These are phyloP conservation scores for Pelagophyceae sp. DNA, from an alignment of 352 stramenopile species.

Conservation along the genomic window DNA sequence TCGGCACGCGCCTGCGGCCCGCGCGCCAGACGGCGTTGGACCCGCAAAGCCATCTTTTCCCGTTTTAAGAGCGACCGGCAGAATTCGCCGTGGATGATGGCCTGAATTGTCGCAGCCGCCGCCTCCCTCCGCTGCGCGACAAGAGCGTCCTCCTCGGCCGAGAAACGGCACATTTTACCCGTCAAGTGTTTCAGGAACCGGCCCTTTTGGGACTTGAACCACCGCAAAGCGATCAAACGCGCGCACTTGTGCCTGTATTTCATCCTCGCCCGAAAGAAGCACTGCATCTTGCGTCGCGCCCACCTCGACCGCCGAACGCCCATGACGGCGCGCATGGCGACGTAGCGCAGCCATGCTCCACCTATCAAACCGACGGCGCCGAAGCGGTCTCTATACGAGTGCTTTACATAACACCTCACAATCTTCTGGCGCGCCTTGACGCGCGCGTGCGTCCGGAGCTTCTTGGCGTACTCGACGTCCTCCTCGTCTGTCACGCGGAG, in stretches of 20 bases:
- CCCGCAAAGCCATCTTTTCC: background rate
- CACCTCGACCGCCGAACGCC: background rate
- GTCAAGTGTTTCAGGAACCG: conserved; percentile 10
- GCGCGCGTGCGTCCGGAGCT: background rate
- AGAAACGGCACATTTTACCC: background rate
- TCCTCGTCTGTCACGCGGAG: conserved; percentile 1
- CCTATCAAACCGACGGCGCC: background rate
- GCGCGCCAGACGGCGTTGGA: background rate
- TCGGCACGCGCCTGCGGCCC: background rate
- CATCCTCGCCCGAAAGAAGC: background rate
- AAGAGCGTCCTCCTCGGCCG: background rate
- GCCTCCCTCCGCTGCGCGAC: background rate
- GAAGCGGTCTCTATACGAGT: background rate
- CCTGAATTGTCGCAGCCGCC: conserved; percentile 17
- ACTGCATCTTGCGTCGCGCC: conserved; percentile 13
- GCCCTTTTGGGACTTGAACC: background rate
- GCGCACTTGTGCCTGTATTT: background rate
- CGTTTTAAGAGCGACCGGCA: background rate
- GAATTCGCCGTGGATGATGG: conserved; percentile 15
- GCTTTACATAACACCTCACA: background rate
- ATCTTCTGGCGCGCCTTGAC: background rate
- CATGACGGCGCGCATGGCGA: background rate
- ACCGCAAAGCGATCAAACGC: background rate
- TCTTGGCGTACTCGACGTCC: background rate
- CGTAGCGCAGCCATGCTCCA: background rate